Evolutionary conservation across 23 red algal genomes (phyloP), one percentile per base, ranked within the genome.

Genomic region (Gracilaria vermiculophylla): DNA sequence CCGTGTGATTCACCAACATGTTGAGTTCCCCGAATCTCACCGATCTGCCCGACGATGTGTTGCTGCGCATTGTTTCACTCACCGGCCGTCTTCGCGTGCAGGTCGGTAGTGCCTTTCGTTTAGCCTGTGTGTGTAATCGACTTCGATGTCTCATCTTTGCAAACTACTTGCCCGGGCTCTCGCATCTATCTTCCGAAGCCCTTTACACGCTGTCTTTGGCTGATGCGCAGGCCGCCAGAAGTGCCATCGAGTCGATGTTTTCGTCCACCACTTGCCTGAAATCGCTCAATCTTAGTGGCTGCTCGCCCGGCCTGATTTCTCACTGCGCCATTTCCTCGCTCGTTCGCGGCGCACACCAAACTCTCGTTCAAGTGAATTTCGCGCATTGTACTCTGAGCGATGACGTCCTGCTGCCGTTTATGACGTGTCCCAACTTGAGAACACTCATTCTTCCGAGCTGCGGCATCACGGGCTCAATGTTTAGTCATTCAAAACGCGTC

Each of bases 211-310:
- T 86, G 0, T 86, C 81, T 28, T 19, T 86, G 1, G 35, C 62
- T 0, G 65, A 86, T 54, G 29, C 81, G 24, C 11, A 70, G 13
- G 65, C 60, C 49, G 81, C 81, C 3, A 58, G 81, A 45, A 36
- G 47, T 20, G 81, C 81, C 0, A 34, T 86, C 29, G 81, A 65
- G 5, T 69, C 81, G 29, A 70, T 86, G 66, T 86, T 86, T 86
- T 33, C 64, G 32, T 11, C 33, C 56, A 86, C 81, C 9, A 25
- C 24, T 12, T 86, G 62, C 27, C 45, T 86, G 49, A 70, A 17
- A 33, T 58, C 47, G 33, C 65, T 86, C 16, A 55, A 67, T 48
- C 61, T 86, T 56, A 54, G 62, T 14, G 81, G 61, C 35, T 86
- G 81, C 73, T 21, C 81, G 7, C 42, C 81, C 19, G 15, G 53